Evolutionary conservation across 208 protist species (phyloP), one percentile per base, ranked within the genome.

Genomic region (Balamuthia mandrillaris): DNA sequence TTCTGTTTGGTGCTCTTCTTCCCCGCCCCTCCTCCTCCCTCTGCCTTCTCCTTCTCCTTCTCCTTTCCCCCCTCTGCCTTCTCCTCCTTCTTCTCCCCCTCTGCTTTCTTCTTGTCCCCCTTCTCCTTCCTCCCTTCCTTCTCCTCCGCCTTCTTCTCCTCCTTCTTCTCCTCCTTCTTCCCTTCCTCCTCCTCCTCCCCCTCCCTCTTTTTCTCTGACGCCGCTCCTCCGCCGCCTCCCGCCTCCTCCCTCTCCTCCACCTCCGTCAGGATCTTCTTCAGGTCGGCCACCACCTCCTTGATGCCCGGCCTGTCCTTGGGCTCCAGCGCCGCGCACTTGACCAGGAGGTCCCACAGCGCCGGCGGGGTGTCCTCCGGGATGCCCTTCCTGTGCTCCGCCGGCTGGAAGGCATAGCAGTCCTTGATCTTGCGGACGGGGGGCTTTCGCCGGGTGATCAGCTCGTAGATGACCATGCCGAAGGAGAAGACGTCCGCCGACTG

Each of bases 401-500:
- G 45, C 33, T 78, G 52, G 68, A 78, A 78, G 29, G 68, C 68
- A 49, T 78, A 78, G 68, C 68, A 78, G 24, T 78, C 68, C 68
- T 78, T 78, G 45, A 78, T 42, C 68, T 78, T 78, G 27, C 68
- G 68, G 45, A 58, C 58, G 68, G 68, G 68, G 39, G 68, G 68
- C 68, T 78, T 78, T 27, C 58, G 42, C n/a, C 87, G 41, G 21
- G 89, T 91, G 18, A 91, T 70, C 29, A 92, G 61, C 37, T 92
- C 90, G 0, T 52, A 74, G 47, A 92, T 58, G 0, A 93, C 86
- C 27, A 93, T 88, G 2, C 84, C 90, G 89, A 88, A 93, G 27
- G 63, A 72, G n/a, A 72, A 72, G 0, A 63, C 56, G 24, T 63
- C 56, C 3, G 56, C 56, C 0, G 56, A 63, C 56, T 63, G 31